Base-by-base conservation (phyloP, 1,284 basidiomycete species). In the Boletus smithii region DNA sequence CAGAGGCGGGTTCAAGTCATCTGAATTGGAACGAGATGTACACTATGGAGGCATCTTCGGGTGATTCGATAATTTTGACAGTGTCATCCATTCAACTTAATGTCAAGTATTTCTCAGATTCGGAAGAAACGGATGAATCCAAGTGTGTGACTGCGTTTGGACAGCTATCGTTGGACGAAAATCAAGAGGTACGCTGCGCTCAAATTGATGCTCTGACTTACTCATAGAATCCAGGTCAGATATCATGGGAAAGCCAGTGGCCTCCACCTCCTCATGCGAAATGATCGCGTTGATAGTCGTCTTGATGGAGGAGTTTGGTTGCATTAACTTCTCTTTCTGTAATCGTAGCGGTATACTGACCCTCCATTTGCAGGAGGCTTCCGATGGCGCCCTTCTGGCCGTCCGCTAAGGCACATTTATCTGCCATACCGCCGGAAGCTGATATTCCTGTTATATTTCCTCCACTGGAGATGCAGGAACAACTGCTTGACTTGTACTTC, bases 111-210 rank as follows among this genome's bases (percentile, higher is more conserved):
- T 45, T 38, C 8, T 24, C 44, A 59, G 59, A 57, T 38, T 59
- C 58, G 23, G 63, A 50, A 16, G 55, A 59, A 33, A 48, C 51
- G 5, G 65, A 66, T 34, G 67, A 56, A 17, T 59, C 54, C 5
- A 48, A 59, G n/a, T 58, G 50, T 30, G 46, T 50, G 1, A 66
- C 65, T 51, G 72, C 77, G n/a, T 70, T 83, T 34, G 88, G 90
- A 4, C 83, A 87, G 57, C 65, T 93, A n/a, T 88, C 87, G 3
- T 69, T 92, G 34, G 86, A 91, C 54, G 89, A 92, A 61, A 82
- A 90, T 60, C 77, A 80, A 59, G 87, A 92, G 70, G 86, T 85
- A 53, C 9, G 14, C 59, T 53, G 5, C 3, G 22, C 32, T 26
- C 30, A 13, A 8, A 39, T 39, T 34, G 29, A 18, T 17, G n/a